Conservation (phyloP, 306 rosid species). For the Vigna reflexopilosa region DNA sequence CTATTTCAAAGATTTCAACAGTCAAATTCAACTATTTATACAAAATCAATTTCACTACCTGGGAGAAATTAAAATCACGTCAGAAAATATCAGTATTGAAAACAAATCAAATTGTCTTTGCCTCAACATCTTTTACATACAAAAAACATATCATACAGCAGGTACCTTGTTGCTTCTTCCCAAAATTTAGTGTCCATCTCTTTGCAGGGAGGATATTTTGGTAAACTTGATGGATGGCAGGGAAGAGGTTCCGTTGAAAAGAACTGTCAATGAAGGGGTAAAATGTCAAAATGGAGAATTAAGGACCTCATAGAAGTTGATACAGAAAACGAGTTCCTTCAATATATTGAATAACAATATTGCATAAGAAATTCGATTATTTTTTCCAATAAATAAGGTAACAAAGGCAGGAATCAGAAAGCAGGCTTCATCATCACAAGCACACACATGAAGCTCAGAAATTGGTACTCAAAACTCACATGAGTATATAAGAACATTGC, state of each 20-base stretch:
- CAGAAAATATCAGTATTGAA: constrained; percentile 14
- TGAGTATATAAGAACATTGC: neutral
- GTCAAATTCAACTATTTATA: constrained; percentile 8
- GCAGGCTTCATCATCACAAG: constrained; percentile 16
- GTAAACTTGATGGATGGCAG: constrained; percentile 88
- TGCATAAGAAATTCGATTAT: constrained; percentile 30
- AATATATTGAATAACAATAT: constrained; percentile 19
- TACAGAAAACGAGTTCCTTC: constrained; percentile 32
- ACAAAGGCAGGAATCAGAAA: neutral
- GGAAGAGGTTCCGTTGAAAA: constrained; percentile 78
- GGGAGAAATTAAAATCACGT: constrained; percentile 24
- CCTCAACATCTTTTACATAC: neutral
- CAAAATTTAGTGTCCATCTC: constrained; percentile 86
- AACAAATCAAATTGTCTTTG: constrained; percentile 5
- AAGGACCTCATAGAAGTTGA: constrained; percentile 26
- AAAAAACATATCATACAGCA: constrained; percentile 2
- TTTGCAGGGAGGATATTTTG: constrained; percentile 93
- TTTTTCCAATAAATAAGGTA: constrained; percentile 29
- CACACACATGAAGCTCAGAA: constrained; percentile 28
- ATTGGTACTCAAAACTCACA: constrained; percentile 18
- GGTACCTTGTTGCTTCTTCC: constrained; percentile 76
- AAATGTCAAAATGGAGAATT: constrained; percentile 40
- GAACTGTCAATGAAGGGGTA: constrained; percentile 60
- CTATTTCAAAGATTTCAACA: constrained; percentile 33
- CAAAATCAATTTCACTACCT: constrained; percentile 24